Evolutionary conservation across 1,284 basidiomycete genomes (phyloP), one percentile per base, ranked within the genome.

Genomic region (Volvariella surrecta): DNA sequence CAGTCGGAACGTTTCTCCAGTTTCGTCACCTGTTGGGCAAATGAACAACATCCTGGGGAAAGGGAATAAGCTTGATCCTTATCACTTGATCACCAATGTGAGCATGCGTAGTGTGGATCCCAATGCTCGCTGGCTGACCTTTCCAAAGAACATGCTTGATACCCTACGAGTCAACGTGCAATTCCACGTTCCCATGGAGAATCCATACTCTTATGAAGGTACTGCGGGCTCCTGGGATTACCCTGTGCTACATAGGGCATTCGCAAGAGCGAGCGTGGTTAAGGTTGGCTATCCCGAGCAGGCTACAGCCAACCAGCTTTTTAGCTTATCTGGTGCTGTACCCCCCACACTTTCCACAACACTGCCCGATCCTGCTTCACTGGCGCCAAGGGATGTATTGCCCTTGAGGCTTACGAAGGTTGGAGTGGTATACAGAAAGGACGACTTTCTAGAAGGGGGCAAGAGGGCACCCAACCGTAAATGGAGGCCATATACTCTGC

Each of bases 401-500:
- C 71, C 70, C 7, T 62, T 97, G 46, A 88, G 79, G 55, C 70
- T 97, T 15, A 82, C 83, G 7, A 95, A 94, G 60, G 76, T 87
- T 6, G 93, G 92, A 4, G 54, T 88, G 10, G 67, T 98, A 42
- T 79, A 78, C 48, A 77, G 93, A 44, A 96, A 94, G 62, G 91
- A 95, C 45, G 89, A 93, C 51, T 57, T 79, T 0, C 54, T 77
- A 1, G 84, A 88, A 50, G 81, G 82, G 3, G 86, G 88, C 17
- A 89, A 79, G 61, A 90, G 84, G 53, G 70, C 82, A 1, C 67
- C 67, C 20, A 83, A 74, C 51, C 75, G 89, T 39, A 97, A 93
- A 62, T 99, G 95, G 95, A 85, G 76, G 55, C 68, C 79, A 24
- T 95, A 84, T 75, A 87, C 81, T 48, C 82, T 94, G 7, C 71